Conservation (phyloP, 2,329 filamentous ascomycete species). For the Stagonosporopsis rhizophila region DNA sequence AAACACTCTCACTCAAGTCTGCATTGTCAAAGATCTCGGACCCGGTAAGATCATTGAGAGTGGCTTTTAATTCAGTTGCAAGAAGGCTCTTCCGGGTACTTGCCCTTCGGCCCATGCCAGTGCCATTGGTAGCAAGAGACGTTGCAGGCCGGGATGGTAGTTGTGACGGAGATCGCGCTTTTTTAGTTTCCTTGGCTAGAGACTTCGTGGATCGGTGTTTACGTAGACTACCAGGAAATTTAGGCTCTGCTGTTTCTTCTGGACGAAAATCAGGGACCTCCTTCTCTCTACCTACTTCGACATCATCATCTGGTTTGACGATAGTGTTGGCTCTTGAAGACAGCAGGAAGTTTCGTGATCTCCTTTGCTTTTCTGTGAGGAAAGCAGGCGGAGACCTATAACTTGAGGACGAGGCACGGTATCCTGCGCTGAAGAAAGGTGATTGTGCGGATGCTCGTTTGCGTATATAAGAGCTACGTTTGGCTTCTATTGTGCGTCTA, state of each 20-base stretch:
- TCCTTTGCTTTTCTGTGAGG: slow-evolving; percentile 20
- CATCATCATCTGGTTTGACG: slow-evolving; percentile 27
- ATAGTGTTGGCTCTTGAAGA: slow-evolving; percentile 23
- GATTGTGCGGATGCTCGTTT: slow-evolving; percentile 50
- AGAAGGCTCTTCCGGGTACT: slow-evolving; percentile 32
- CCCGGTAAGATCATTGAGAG: slow-evolving; percentile 34
- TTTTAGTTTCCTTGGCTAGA: slow-evolving; percentile 17
- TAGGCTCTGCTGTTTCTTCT: slow-evolving; percentile 14
- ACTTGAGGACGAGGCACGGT: slow-evolving; percentile 42
- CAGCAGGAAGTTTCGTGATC: slow-evolving; percentile 13
- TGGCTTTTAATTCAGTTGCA: slow-evolving; percentile 31
- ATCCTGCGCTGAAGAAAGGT: slow-evolving; percentile 50
- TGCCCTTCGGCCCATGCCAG: slow-evolving; percentile 20
- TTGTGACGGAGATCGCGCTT: slow-evolving; percentile 18
- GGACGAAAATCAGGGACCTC: slow-evolving; percentile 22
- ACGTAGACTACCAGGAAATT: slow-evolving; percentile 36
- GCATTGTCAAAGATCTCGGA: slow-evolving; percentile 40
- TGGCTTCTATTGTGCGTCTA: slow-evolving; percentile 48
- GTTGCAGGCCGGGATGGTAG: slow-evolving; percentile 27
- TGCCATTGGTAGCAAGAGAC: slow-evolving; percentile 12
- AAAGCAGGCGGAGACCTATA: slow-evolving; percentile 35
- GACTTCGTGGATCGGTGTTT: slow-evolving; percentile 28
- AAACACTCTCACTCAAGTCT: slow-evolving; percentile 41
- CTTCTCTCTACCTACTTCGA: slow-evolving; percentile 23
- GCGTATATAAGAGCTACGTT: slow-evolving; percentile 52